These are phyloP conservation scores for Thermoascus crustaceus DNA, from an alignment of 2,329 filamentous ascomycete species.

Conservation along the genomic window DNA sequence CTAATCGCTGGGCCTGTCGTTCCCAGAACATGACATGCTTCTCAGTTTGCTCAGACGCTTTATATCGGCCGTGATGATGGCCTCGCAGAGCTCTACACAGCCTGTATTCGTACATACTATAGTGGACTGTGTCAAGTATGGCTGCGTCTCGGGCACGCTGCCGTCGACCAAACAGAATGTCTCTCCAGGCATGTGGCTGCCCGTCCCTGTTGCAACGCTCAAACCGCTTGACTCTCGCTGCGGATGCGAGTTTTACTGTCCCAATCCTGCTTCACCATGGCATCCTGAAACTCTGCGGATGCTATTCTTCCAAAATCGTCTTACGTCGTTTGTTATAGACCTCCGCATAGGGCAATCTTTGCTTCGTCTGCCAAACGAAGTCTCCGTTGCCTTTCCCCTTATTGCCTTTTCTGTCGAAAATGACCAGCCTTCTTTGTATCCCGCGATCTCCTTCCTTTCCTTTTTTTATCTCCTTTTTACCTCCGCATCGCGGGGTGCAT, in stretches of 20 bases:
- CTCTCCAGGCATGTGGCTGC: too few species aligned
- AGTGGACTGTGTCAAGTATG: too few species aligned
- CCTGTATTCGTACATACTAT: too few species aligned
- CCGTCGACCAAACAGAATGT: too few species aligned
- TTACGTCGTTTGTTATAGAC: slow-evolving; percentile 12
- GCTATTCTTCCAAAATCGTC: slow-evolving; percentile 9
- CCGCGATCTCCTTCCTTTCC: not conserved
- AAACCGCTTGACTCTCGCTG: too few species aligned
- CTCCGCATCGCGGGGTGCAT: not conserved
- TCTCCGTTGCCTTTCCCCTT: not conserved
- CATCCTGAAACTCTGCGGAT: slow-evolving; percentile 14
- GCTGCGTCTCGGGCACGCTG: too few species aligned
- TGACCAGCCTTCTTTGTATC: not conserved
- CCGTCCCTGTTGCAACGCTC: too few species aligned
- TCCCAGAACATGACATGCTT: too few species aligned
- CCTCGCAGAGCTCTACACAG: too few species aligned
- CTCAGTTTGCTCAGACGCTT: too few species aligned
- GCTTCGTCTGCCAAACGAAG: not conserved
- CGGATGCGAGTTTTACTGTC: slow-evolving; percentile 4
- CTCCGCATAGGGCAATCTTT: slow-evolving; percentile 2
- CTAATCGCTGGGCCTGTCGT: too few species aligned
- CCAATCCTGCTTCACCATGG: slow-evolving; percentile 13
- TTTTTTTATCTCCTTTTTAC: not conserved
- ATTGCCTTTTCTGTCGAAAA: not conserved
- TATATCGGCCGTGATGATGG: too few species aligned